phyloP scores from a whole-genome alignment of 768 basidiomycete genomes.

The Paxillus ammoniavirescens region DNA sequence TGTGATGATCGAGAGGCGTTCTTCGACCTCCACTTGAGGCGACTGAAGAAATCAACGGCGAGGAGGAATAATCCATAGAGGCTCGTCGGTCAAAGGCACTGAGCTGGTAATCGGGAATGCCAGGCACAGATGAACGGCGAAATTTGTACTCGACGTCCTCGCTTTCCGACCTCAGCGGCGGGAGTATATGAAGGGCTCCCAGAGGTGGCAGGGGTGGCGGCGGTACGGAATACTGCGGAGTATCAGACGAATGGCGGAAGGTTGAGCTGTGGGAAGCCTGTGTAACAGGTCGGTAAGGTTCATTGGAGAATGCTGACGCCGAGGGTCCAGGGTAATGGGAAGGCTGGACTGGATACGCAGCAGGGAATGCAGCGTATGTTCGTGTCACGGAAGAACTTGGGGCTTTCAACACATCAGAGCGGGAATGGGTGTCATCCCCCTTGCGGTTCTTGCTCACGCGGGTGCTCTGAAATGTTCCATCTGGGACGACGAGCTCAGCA shows the following conservation, averaged over 20 bases:
- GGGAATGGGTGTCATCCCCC: constrained; percentile 37
- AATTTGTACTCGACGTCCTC: constrained; percentile 32
- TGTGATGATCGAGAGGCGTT: constrained; percentile 10
- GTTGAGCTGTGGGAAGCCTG: constrained; percentile 22
- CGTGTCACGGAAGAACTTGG: constrained; percentile 31
- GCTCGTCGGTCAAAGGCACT: constrained; percentile 4
- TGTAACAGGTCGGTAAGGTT: constrained; percentile 20
- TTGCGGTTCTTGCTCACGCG: constrained; percentile 51
- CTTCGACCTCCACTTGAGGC: constrained; percentile 11
- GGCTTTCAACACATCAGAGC: constrained; percentile 31
- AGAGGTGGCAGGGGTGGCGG: constrained; percentile 24
- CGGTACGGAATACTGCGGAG: constrained; percentile 27
- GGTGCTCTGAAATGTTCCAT: constrained; percentile 69
- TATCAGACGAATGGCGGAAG: constrained; percentile 22
- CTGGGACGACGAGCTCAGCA: constrained; percentile 60
- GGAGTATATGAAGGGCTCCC: constrained; percentile 21
- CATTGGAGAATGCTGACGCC: constrained; percentile 21
- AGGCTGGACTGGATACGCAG: constrained; percentile 29
- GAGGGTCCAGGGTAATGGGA: constrained; percentile 23
- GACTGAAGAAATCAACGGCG: background rate
- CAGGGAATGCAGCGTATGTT: constrained; percentile 43
- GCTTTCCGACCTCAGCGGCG: constrained; percentile 24
- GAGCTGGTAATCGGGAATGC: constrained; percentile 9
- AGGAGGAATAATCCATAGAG: constrained; percentile 6
- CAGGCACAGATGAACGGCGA: constrained; percentile 31